phyloP scores from a whole-genome alignment of 73 alveolate species.

The Durusdinium trenchii region DNA sequence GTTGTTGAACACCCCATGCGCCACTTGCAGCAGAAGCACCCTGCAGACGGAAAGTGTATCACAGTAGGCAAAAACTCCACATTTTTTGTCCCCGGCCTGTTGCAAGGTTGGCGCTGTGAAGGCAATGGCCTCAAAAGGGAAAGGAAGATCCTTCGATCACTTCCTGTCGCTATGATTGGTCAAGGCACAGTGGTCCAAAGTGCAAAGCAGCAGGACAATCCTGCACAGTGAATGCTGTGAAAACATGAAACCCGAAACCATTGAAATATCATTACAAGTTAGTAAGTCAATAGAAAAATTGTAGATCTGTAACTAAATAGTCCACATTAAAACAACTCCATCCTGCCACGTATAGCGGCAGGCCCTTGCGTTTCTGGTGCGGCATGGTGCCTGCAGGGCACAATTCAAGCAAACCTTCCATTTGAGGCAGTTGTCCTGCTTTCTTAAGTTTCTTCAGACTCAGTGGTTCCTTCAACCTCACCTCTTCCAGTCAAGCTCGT shows the following conservation, averaged over 20 bases:
- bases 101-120: constrained; percentile 11
- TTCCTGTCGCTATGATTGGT: not conserved
- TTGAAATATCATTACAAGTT: too few relatives aligned
- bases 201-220: constrained; percentile 40
- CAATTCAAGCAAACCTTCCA: too few relatives aligned
- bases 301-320: too few relatives aligned
- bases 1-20: not conserved
- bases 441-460: not conserved
- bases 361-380: too few relatives aligned
- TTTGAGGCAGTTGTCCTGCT: too few relatives aligned
- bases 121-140: constrained; percentile 1
- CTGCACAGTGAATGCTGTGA: not conserved
- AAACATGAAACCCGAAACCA: too few relatives aligned
- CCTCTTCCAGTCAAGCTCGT: not conserved
- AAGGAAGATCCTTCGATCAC: not conserved
- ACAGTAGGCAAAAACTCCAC: not conserved
- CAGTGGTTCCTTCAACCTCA: not conserved
- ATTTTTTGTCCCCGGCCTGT: not conserved
- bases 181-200: not conserved
- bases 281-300: too few relatives aligned
- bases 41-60: not conserved
- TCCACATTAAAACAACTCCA: too few relatives aligned
- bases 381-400: too few relatives aligned
- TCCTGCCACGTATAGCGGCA: too few relatives aligned
- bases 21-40: constrained; percentile 10